Evolutionary conservation across 129 eudicot genomes (phyloP), one percentile per base, ranked within the genome.

Genomic region (Dittrichia graveolens): DNA sequence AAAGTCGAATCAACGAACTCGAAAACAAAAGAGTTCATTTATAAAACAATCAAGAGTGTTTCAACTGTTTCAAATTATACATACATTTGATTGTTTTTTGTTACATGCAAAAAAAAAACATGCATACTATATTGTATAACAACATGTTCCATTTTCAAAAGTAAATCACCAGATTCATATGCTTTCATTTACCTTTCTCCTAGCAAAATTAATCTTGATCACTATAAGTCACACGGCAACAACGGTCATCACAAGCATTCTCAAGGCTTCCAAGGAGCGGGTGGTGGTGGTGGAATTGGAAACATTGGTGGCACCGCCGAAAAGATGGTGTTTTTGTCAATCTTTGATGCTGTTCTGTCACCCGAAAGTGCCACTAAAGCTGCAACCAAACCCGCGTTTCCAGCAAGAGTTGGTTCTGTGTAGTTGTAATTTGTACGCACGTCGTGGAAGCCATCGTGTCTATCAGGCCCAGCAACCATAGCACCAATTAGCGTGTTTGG

Each of bases 281-380:
- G 96, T 41, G 96, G 91, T 2, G 96, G 96, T 49, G 96, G 91
- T 31, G 91, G 84, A 24, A 85, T 90, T 0, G 96, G 96, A 72
- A 83, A 90, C 96, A 90, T 87, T 8, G 96, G 93, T n/a, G 96
- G 96, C 24, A 90, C 89, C 3, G 96, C 96, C 1, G 96, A 87
- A 78, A 90, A 90, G 14, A 90, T 90, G 19, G 96, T 90, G 84
- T 90, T 90, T 74, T 90, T 90, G 49, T 90, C 96, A 6, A 90
- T 79, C 65, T 75, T 79, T 40, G 72, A 55, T 2, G 52, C 66
- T 3, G 53, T 58, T 61, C 54, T 43, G 9, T 85, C 88, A 2
- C 96, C 96, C 6, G 96, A 90, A 19, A 90, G 86, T 40, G 96
- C 93, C 46, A 87, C 91, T 6, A 90, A 82, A 65, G 96, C 96